These are phyloP conservation scores for Sutorius australiensis DNA, from an alignment of 768 basidiomycete genomes.

Conservation along the genomic window DNA sequence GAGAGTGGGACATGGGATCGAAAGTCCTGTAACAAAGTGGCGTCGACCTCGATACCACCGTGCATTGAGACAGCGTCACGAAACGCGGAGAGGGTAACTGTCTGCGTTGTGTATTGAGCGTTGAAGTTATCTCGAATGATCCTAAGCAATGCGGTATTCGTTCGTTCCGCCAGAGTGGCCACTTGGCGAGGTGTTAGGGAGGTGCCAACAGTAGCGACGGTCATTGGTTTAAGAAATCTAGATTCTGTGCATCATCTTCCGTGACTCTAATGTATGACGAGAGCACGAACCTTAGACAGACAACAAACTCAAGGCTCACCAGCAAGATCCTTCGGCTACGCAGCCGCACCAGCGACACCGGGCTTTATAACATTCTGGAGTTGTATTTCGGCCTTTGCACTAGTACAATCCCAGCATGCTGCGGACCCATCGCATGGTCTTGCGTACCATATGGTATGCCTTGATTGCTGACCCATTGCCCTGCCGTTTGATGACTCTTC, in stretches of 20 bases:
- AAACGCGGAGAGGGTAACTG: constrained; percentile 5
- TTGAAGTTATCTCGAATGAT: constrained; percentile 9
- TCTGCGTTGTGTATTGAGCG: constrained; percentile 6
- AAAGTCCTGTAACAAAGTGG: constrained; percentile 7
- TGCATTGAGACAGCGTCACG: constrained; percentile 3
- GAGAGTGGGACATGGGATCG: constrained; percentile 4
- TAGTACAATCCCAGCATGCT: neutral
- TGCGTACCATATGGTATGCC: too few relatives aligned
- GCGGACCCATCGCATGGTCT: too few relatives aligned
- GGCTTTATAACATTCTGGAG: neutral
- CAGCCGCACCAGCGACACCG: neutral
- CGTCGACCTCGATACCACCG: constrained; percentile 1
- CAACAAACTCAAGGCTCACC: neutral
- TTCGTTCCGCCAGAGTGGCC: neutral
- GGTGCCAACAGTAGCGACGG: too few relatives aligned
- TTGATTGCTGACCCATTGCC: too few relatives aligned
- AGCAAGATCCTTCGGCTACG: neutral
- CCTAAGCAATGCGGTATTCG: neutral
- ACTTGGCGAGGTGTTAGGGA: neutral
- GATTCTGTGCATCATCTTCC: neutral
- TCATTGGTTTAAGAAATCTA: neutral
- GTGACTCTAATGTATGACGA: too few relatives aligned
- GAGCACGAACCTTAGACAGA: too few relatives aligned
- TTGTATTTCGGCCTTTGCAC: neutral
- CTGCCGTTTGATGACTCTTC: too few relatives aligned